Evolutionary conservation across 257 asterid genomes (phyloP).

Genomic region (Galeopsis tetrahit): DNA sequence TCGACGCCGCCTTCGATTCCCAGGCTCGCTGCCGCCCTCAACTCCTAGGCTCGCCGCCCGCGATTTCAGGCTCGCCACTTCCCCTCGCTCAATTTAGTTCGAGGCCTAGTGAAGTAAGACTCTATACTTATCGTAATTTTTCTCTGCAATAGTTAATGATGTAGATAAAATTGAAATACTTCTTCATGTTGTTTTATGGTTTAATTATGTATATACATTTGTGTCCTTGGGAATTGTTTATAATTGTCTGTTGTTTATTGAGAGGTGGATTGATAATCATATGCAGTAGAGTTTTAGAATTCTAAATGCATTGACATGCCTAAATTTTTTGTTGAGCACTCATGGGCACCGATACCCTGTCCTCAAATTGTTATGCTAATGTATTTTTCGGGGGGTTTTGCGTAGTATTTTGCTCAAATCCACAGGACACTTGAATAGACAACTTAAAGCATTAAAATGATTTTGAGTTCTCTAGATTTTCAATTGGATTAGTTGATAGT

Average conservation of each 20-base stretch:
- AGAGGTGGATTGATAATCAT: not conserved
- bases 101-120: slow-evolving; percentile 40
- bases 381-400: not conserved
- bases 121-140: slow-evolving; percentile 41
- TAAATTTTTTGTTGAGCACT: not conserved
- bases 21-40: no score
- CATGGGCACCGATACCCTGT: not conserved
- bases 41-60: no score
- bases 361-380: slow-evolving; percentile 7
- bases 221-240: slow-evolving; percentile 21
- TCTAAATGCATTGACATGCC: not conserved
- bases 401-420: slow-evolving; percentile 22
- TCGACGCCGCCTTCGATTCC: no score
- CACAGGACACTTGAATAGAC: slow-evolving; percentile 10
- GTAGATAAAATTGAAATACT: slow-evolving; percentile 44
- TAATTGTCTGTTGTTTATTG: slow-evolving; percentile 17
- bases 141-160: slow-evolving; percentile 47
- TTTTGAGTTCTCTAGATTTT: slow-evolving; percentile 6
- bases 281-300: not conserved
- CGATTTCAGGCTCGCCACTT: no score
- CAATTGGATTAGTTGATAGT: not conserved
- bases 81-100: no score
- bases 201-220: slow-evolving; percentile 34
- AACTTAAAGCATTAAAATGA: not conserved
- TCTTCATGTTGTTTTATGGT: slow-evolving; percentile 34